A percentile compares a stretch with the other conserved stretches of the same genome.
These are phyloP conservation scores for Chaetomium olivaceum DNA, from an alignment of 2,329 filamentous ascomycete species.

Conservation along the genomic window DNA sequence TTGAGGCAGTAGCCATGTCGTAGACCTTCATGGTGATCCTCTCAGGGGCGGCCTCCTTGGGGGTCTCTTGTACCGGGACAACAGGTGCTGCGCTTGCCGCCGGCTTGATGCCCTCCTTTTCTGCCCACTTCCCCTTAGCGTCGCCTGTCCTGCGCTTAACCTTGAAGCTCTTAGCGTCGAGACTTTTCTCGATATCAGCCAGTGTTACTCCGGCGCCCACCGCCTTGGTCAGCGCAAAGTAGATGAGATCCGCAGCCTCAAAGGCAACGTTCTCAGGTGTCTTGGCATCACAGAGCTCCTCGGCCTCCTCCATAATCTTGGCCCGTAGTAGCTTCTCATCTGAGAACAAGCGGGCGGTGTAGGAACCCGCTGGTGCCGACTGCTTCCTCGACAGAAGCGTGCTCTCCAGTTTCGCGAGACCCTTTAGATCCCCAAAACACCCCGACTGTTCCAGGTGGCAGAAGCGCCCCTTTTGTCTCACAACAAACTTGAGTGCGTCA, in stretches of 20 bases:
- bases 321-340: constrained; percentile 86
- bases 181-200: constrained; percentile 85
- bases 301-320: constrained; percentile 98
- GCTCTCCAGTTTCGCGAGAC: constrained; percentile 81
- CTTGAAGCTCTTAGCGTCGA: constrained; percentile 93
- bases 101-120: constrained; percentile 70
- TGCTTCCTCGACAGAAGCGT: constrained; percentile 79
- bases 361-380: constrained; percentile 84
- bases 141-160: constrained; percentile 91
- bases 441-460: constrained; percentile 91
- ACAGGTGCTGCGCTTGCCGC: constrained; percentile 40
- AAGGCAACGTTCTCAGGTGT: constrained; percentile 84
- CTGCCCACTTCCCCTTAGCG: constrained; percentile 89
- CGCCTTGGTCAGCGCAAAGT: constrained; percentile 92
- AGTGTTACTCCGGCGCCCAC: constrained; percentile 80
- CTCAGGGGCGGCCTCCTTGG: constrained; percentile 37
- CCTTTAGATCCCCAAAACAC: constrained; percentile 84
- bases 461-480: constrained; percentile 88
- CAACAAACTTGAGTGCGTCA: constrained; percentile 87
- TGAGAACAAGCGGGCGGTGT: constrained; percentile 89
- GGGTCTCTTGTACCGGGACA: constrained; percentile 45
- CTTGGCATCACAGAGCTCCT: constrained; percentile 86
- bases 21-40: constrained; percentile 83
- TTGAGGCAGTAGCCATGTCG: constrained; percentile 64
- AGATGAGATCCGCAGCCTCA: constrained; percentile 92